Base-by-base conservation (phyloP, 192 early-diverging fungal species). In the Haplosporangium gracile region DNA sequence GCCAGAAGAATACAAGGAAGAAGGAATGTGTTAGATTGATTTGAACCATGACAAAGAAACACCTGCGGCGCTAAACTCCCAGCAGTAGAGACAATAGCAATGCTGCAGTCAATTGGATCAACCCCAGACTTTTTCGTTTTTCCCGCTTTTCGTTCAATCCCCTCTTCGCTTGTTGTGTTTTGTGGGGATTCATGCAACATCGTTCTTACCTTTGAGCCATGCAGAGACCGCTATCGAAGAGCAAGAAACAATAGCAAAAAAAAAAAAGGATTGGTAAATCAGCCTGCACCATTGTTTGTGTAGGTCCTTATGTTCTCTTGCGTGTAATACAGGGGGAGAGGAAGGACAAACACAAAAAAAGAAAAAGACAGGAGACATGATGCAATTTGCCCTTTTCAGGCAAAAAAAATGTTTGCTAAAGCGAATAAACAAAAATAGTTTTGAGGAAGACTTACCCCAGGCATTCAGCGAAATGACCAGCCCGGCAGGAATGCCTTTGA, bases 391-490 rank as follows among this genome's bases (percentile, higher is more conserved):
- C 18, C 18, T 22, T 70, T 18, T n/a, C 26, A 18, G 15, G 15
- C n/a, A n/a, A 16, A 68, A 68, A 70, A 47, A 45, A 72, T 60
- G 55, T 60, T 60, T 26, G 24, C 34, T 51, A 68, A 63, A 45
- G 55, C 10, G 40, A 45, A 40, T 75, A 75, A 7, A 16, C 22
- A 68, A 74, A 55, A 69, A 40, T n/a, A 39, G 29, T 9, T 29
- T 79, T 32, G 40, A 47, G 38, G 5, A 42, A n/a, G 29, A 42
- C 42, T 84, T 81, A 86, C 84, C 84, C 84, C 84, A 86, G 7
- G 84, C 84, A 78, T 86, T 86, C 6, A 86, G 49, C 15, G 84
- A 86, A 36, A 86, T 86, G 75, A 86, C 84, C 18, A 86, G 72
- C 0, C 79, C 78, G 29, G 84, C 84, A 47, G 84, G 84, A 72